Percentiles rank a stretch among this genome's conserved stretches.
These are phyloP conservation scores for Eimeria necatrix DNA, from an alignment of 169 alveolate species.

Conservation along the genomic window DNA sequence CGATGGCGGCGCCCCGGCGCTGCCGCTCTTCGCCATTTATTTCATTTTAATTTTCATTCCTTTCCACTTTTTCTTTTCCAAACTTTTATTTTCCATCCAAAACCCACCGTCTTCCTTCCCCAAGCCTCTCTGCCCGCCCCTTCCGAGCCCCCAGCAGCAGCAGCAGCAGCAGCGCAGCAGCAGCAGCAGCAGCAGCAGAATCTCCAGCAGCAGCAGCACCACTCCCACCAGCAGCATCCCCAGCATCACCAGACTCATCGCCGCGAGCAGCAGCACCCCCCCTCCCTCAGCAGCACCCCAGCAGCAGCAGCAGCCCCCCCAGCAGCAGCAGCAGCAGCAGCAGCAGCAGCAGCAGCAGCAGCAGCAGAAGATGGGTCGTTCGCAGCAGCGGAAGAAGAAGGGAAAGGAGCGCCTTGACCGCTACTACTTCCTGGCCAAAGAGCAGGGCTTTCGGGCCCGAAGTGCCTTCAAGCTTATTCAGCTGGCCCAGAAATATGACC, in stretches of 20 bases:
- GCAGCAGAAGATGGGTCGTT: background rate
- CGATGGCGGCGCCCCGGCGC: background rate
- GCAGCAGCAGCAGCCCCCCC: background rate
- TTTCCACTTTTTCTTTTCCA: background rate
- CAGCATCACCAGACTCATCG: background rate
- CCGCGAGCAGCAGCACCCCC: background rate
- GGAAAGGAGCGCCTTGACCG: constrained; percentile 95
- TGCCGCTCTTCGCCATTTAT: background rate
- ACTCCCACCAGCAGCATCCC: too few relatives aligned
- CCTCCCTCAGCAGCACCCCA: background rate
- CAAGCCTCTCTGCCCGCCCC: background rate
- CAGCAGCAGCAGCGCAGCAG: background rate
- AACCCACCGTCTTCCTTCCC: background rate
- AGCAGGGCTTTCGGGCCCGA: constrained; percentile 99
- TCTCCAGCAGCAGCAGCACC: too few relatives aligned
- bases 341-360: background rate
- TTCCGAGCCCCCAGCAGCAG: background rate
- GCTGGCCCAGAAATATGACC: constrained; percentile 96
- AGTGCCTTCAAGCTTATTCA: constrained; percentile 99
- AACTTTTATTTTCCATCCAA: background rate
- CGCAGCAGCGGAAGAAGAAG: constrained; percentile 25
- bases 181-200: background rate
- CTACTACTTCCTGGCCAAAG: constrained; percentile 98
- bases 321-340: background rate
- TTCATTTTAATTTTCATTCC: too few relatives aligned